Evolutionary conservation across 345 rosid species (phyloP), one percentile per base, ranked within the genome.

Genomic region (Cardamine chenopodiifolia): DNA sequence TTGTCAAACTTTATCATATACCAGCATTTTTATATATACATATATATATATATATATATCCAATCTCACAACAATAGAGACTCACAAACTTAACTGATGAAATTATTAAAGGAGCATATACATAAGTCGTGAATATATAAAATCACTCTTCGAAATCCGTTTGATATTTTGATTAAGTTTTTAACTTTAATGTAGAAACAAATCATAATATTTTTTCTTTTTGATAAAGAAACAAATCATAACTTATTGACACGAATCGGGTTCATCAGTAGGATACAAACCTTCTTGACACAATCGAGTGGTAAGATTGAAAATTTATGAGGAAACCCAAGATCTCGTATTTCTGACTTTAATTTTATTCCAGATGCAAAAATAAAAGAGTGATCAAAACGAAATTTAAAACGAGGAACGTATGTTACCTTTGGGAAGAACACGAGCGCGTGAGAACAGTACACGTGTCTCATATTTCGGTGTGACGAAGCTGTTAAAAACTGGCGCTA

Each of bases 381-480:
- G 15, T 13, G 7, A 50, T 23, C 2, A 57, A 48, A 57, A 13
- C 26, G 8, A 58, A 58, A 67, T 37, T 66, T 66, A 19, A 59
- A 66, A 49, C 68, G 68, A 66, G 78, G 73, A 74, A 66, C 26
- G 67, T 14, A 58, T 74, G 78, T 67, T 26, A 60, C 62, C 45
- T 9, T 39, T 14, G 31, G 28, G 45, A 75, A 68, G 79, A 75
- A 75, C 69, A 75, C 4, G 19, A 70, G 23, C 35, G 53, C 75
- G 71, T 76, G 60, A 61, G 65, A 76, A 69, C 40, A 69, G 75
- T 76, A 69, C 70, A 76, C 57, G 70, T 76, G 79, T 76, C 75
- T 18, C 65, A 12, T 32, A 32, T 44, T 69, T 68, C 65, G 75
- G 79, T 73, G 68, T 75, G 60, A 64, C 7, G 50, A 23, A 45